phyloP scores from a whole-genome alignment of 2,329 filamentous ascomycete genomes.

The Berkeleyomyces rouxiae region DNA sequence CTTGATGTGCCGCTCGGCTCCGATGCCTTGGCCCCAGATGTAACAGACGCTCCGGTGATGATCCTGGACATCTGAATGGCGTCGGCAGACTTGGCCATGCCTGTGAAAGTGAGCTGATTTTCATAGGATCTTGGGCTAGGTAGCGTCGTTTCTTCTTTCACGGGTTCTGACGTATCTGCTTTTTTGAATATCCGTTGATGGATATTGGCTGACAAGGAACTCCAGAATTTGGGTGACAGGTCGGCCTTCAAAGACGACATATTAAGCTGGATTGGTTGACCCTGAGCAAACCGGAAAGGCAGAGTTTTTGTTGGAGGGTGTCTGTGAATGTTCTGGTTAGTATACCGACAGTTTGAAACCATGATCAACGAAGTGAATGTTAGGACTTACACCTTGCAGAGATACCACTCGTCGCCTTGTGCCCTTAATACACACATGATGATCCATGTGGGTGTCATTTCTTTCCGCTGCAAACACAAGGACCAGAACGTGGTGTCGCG shows the following conservation, averaged over 20 bases:
- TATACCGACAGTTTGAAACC: not conserved
- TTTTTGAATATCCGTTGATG: constrained; percentile 9
- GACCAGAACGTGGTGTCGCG: constrained; percentile 43
- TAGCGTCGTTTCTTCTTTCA: not conserved
- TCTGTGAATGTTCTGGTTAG: not conserved
- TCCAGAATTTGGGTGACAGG: constrained; percentile 34
- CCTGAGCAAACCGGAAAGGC: constrained; percentile 2
- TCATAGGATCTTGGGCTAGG: not conserved
- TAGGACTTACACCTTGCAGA: constrained; percentile 43
- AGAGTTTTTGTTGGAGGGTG: not conserved
- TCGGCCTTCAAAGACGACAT: constrained; percentile 29
- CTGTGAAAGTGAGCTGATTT: constrained; percentile 12
- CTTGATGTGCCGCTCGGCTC: not conserved
- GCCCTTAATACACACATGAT: constrained; percentile 54
- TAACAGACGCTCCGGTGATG: constrained; percentile 19
- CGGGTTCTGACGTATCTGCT: not conserved
- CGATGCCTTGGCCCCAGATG: not conserved
- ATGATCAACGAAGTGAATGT: not conserved
- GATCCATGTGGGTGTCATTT: constrained; percentile 60
- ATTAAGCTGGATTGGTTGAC: constrained; percentile 20
- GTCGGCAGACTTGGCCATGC: not conserved
- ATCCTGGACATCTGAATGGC: constrained; percentile 33
- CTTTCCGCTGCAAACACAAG: constrained; percentile 51
- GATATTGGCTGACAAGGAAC: constrained; percentile 32
- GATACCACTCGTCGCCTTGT: constrained; percentile 64